Base-by-base conservation (phyloP, 108 stramenopile genomes). In the Chaetoceros tenuissimus region DNA sequence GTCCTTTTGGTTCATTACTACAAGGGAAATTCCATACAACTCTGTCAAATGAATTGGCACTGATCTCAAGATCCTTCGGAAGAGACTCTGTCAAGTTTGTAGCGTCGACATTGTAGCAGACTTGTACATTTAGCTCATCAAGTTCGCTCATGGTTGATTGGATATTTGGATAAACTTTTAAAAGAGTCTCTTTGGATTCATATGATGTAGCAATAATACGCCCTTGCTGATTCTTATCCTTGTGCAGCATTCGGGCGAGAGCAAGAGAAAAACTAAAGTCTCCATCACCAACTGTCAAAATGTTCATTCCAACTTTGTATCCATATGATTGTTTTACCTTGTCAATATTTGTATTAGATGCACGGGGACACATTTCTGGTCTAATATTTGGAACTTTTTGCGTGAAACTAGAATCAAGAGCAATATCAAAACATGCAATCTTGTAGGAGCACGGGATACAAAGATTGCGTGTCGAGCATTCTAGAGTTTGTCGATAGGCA, bases 1-100 rank as follows among this genome's bases (percentile, higher is more conserved):
- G 75, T 8, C 94, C 94, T 3, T 46, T 64, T 1, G 55, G 65
- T 52, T 84, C 80, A 24, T 87, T 84, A 0, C 84, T 81, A 67
- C 94, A 96, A 10, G 94, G 94, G 64, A 96, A 96, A 54, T 92
- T 96, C 86, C 90, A 96, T 44, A 80, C 70, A 47, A 96, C 84
- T 48, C 86, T 55, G 67, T 91, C 71, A 70, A 75, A 94, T 51
- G 66, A 72, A 0, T 31, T 22, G n/a, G 24, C 29, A 8, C 46
- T 20, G 25, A 26, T 61, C 10, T 44, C 31, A 23, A 43, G 48
- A 3, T 43, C 50, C 10, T 31, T 23, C 7, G 75, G 68, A 21
- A 89, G 51, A 13, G 89, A 83, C 24, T 60, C 64, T 10, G 48
- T 44, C 18, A 94, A 60, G 46, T 58, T 43, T 10, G 89, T 92